Evolutionary conservation across 108 stramenopile species (phyloP).

Genomic region (Nannochloropsis gaditana): DNA sequence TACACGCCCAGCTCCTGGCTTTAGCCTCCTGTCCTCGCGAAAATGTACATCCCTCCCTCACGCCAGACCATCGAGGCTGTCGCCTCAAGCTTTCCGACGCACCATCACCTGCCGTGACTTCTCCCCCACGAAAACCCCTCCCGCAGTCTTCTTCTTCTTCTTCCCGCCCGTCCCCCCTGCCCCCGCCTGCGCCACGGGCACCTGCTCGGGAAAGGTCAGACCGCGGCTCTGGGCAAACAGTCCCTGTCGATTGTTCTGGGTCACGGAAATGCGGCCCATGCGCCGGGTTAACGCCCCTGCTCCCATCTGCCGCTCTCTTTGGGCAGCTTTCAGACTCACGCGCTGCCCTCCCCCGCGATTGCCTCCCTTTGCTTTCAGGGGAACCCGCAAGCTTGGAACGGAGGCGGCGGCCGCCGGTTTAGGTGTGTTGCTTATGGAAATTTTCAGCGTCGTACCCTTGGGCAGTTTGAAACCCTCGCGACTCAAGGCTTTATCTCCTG

Average conservation of each 20-base stretch:
- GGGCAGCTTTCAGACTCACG: neutral
- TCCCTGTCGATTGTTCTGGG: neutral
- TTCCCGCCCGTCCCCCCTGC: neutral
- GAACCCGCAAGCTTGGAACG: neutral
- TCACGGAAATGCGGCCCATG: conserved; percentile 17
- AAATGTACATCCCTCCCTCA: no score
- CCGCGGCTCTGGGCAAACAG: neutral
- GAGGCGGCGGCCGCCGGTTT: neutral
- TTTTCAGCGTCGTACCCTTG: neutral
- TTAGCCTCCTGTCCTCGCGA: no score
- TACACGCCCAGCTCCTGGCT: no score
- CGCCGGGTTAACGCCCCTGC: neutral
- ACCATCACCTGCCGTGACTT: conserved; percentile 3
- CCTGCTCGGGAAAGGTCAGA: neutral
- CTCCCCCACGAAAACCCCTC: neutral
- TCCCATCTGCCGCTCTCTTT: neutral
- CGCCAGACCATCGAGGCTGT: no score
- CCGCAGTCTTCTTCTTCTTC: neutral
- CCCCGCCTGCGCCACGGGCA: neutral
- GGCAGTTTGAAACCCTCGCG: neutral
- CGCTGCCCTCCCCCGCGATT: neutral
- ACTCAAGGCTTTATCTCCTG: neutral
- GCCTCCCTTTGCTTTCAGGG: neutral
- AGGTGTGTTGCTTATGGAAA: neutral
- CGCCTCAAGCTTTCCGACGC: neutral